Conservation (phyloP, 345 rosid species). For the Mallotus nudiflorus region DNA sequence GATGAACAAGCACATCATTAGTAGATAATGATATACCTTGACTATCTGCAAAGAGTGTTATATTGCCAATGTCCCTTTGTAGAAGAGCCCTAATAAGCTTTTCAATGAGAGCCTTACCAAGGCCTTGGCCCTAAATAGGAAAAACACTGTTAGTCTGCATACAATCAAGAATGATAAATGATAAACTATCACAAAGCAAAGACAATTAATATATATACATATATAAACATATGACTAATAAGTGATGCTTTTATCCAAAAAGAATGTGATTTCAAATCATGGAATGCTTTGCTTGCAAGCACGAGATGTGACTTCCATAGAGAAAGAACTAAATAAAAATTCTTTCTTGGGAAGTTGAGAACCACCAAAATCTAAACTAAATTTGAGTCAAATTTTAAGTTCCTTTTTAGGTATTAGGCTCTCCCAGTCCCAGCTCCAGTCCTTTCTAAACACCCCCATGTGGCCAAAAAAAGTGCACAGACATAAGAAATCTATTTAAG, state of each 20-base stretch:
- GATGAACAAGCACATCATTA: not conserved
- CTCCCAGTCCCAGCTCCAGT: not conserved
- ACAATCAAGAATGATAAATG: not conserved
- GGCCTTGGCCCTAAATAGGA: constrained; percentile 80
- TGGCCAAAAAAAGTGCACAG: not conserved
- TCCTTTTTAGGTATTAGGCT: not conserved
- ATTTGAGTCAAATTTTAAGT: not conserved
- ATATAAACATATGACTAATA: not conserved
- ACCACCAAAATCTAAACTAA: too few species aligned
- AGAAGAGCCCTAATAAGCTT: constrained; percentile 81
- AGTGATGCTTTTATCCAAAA: not conserved
- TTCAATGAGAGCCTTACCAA: constrained; percentile 90
- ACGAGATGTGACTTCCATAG: not conserved
- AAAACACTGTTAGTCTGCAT: constrained; percentile 14
- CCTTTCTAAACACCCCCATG: not conserved
- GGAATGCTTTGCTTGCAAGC: not conserved
- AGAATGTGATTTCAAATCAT: not conserved
- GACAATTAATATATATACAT: not conserved
- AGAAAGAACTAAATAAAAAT: not conserved
- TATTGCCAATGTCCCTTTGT: constrained; percentile 90
- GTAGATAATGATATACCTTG: constrained; percentile 52
- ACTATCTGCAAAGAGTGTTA: constrained; percentile 97
- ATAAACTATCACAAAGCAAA: not conserved
- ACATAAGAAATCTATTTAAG: not conserved
- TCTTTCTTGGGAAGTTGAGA: too few species aligned